Conservation (phyloP, 352 stramenopile species). For the Blastocystis sp. region DNA sequence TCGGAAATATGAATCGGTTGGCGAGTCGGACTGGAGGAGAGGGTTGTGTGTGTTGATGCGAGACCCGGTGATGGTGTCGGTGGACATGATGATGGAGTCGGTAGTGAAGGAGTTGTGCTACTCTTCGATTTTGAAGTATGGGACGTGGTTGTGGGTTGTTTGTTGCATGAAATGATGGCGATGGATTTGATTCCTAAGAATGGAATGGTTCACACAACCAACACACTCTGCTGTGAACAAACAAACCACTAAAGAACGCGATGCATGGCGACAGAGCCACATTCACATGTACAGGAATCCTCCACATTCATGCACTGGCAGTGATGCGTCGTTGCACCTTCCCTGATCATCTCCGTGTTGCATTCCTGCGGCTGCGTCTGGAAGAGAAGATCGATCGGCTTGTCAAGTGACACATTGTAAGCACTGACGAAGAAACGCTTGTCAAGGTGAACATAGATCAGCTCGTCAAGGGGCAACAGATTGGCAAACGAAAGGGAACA, state of each 20-base stretch:
- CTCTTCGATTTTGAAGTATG: constrained; percentile 7
- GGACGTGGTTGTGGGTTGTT: constrained; percentile 4
- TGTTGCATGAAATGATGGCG: neutral
- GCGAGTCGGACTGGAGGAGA: neutral
- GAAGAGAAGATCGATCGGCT: neutral
- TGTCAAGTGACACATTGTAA: neutral
- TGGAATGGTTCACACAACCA: neutral
- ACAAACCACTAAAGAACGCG: neutral
- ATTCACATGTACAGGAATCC: neutral
- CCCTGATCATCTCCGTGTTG: neutral
- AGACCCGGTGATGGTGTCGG: neutral
- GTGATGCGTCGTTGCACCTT: neutral
- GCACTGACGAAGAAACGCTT: neutral
- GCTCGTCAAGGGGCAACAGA: neutral
- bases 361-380: neutral
- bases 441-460: neutral
- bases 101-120: neutral
- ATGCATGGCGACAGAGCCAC: neutral
- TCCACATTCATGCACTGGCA: neutral
- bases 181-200: neutral
- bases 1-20: constrained; percentile 2
- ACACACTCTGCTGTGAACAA: neutral
- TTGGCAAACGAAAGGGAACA: neutral
- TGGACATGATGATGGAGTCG: constrained; percentile 20
- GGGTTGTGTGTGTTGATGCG: constrained; percentile 5